Conservation (phyloP, 2,329 filamentous ascomycete species). For the Cytospora leucostoma region DNA sequence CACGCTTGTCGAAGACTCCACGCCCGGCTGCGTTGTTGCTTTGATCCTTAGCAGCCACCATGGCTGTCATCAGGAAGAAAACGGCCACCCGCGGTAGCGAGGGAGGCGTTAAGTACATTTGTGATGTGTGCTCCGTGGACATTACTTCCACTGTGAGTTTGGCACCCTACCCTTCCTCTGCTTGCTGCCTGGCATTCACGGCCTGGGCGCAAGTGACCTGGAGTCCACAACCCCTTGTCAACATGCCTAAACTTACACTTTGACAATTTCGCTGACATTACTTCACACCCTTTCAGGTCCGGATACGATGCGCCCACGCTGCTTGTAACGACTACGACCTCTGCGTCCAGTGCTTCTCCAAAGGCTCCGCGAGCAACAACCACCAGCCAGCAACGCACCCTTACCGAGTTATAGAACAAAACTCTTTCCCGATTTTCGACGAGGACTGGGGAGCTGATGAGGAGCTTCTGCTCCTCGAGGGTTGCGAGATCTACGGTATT, state of each 20-base stretch:
- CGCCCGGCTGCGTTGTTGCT: background rate
- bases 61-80: slow-evolving; percentile 97
- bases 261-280: background rate
- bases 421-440: slow-evolving; percentile 95
- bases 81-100: slow-evolving; percentile 82
- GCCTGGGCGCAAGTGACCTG: background rate
- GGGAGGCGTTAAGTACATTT: slow-evolving; percentile 92
- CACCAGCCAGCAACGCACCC: slow-evolving; percentile 86
- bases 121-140: slow-evolving; percentile 94
- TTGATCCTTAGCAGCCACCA: slow-evolving; percentile 41
- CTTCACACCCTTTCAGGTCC: slow-evolving; percentile 63
- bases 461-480: slow-evolving; percentile 89
- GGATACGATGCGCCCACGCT: slow-evolving; percentile 84
- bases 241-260: slow-evolving; percentile 15
- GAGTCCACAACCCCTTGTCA: background rate
- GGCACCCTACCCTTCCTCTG: slow-evolving; percentile 21
- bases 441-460: slow-evolving; percentile 97
- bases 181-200: slow-evolving; percentile 3
- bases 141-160: slow-evolving; percentile 88
- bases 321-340: slow-evolving; percentile 93
- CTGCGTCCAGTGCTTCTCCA: slow-evolving; percentile 91
- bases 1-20: background rate
- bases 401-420: slow-evolving; percentile 95
- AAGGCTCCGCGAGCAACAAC: slow-evolving; percentile 75
- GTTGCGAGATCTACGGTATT: slow-evolving; percentile 91